phyloP scores from a whole-genome alignment of 2,329 filamentous ascomycete species.

The Aspergillus pseudoviridinutans region DNA sequence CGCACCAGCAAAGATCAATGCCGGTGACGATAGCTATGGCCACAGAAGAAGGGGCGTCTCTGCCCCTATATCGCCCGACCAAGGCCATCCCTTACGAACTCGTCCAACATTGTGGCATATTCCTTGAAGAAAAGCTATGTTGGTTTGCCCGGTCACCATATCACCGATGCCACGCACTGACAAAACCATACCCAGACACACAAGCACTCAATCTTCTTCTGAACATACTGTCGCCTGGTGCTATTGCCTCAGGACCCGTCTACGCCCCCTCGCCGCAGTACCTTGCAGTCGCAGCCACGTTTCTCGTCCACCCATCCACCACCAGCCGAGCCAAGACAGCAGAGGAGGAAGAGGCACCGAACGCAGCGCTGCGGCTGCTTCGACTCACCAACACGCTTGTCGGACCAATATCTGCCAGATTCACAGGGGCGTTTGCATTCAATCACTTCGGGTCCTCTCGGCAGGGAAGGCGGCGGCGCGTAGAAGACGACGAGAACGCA shows the following conservation, averaged over 20 bases:
- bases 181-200: slow-evolving; percentile 39
- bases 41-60: slow-evolving; percentile 7
- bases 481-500: slow-evolving; percentile 16
- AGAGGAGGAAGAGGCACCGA: slow-evolving; percentile 60
- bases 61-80: slow-evolving; percentile 49
- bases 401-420: slow-evolving; percentile 65
- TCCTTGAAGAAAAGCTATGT: slow-evolving; percentile 72
- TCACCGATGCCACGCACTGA: slow-evolving; percentile 5
- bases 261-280: slow-evolving; percentile 68
- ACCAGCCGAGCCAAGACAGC: slow-evolving; percentile 67
- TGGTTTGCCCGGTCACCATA: slow-evolving; percentile 24
- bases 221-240: slow-evolving; percentile 31
- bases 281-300: slow-evolving; percentile 71
- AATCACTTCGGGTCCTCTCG: slow-evolving; percentile 35
- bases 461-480: slow-evolving; percentile 25
- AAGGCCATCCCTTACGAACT: slow-evolving; percentile 60
- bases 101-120: slow-evolving; percentile 63
- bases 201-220: slow-evolving; percentile 62
- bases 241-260: slow-evolving; percentile 44
- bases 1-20: background rate
- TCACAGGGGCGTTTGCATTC: slow-evolving; percentile 72
- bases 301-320: slow-evolving; percentile 75
- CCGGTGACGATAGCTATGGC: slow-evolving; percentile 16
- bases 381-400: slow-evolving; percentile 61
- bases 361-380: slow-evolving; percentile 66